These are phyloP conservation scores for Hypoxylon sp. DNA, from an alignment of 2,329 filamentous ascomycete genomes.

Conservation along the genomic window DNA sequence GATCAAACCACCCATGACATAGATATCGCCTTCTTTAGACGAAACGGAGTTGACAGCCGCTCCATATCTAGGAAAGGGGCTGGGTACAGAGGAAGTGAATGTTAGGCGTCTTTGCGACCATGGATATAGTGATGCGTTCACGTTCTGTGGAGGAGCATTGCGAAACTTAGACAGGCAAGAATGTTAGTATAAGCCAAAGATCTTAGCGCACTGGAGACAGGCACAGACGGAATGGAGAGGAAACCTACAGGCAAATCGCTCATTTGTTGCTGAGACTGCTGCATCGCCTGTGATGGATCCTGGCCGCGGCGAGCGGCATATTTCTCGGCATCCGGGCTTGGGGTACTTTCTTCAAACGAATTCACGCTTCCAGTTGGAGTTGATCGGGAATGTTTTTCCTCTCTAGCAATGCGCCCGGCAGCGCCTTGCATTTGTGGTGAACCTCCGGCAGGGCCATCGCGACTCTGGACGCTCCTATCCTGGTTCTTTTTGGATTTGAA, in stretches of 20 bases:
- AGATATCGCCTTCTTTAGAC: constrained; percentile 97
- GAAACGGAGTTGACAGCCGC: constrained; percentile 93
- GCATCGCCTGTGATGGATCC: constrained; percentile 63
- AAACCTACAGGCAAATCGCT: constrained; percentile 59
- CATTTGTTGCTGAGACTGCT: constrained; percentile 48
- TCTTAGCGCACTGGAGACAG: not conserved
- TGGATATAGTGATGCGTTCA: constrained; percentile 88
- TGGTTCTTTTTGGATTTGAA: constrained; percentile 87
- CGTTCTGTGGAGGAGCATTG: constrained; percentile 63
- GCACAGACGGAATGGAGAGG: constrained; percentile 10
- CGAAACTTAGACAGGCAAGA: constrained; percentile 61
- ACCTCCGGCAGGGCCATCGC: constrained; percentile 66
- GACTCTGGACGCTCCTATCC: constrained; percentile 70
- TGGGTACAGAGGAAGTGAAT: constrained; percentile 84
- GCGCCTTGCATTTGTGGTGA: constrained; percentile 66
- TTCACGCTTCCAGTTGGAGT: constrained; percentile 84
- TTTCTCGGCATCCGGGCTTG: constrained; percentile 74
- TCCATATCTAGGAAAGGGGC: constrained; percentile 96
- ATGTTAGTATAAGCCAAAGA: constrained; percentile 23
- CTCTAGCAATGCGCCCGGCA: constrained; percentile 64
- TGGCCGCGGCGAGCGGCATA: constrained; percentile 69
- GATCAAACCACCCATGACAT: constrained; percentile 96
- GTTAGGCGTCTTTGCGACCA: constrained; percentile 94
- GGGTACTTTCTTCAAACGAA: constrained; percentile 73
- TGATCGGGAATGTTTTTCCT: constrained; percentile 73